Evolutionary conservation across 2,329 filamentous ascomycete genomes (phyloP), one percentile per base, ranked within the genome.

Genomic region (Colletotrichum costaricense): DNA sequence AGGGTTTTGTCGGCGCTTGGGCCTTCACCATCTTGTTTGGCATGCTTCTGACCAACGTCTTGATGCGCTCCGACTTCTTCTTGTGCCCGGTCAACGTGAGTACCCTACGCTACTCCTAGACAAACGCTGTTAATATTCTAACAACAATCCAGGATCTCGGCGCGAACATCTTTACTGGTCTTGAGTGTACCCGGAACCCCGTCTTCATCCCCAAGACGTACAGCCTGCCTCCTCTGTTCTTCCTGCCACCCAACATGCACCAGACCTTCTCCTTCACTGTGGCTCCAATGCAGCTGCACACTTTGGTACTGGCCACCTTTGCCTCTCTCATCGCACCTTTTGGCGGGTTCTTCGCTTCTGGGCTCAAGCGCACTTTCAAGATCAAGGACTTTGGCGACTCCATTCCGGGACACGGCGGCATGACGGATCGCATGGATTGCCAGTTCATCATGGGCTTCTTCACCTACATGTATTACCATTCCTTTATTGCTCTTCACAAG

Each of bases 401-500:
- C 1, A 99, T 99, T 78, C 97, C 97, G 1, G 97, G 97, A 26
- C 97, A 99, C 79, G 97, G 97, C 74, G 97, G 97, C 78, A 98
- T 99, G 86, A 99, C 97, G 19, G 97, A 99, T 82, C 94, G 97
- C 75, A 98, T 99, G 96, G 97, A 99, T 81, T 99, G 97, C 83
- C 97, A 99, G 81, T 99, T 99, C 86, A 98, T 98, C 86, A 99
- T 99, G 97, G 97, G 97, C 9, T 97, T 98, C 84, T 98, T 99
- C 79, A 91, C 96, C 19, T 98, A 95, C 86, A 95, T 99, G 90
- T 99, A 99, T 86, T 99, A 97, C 85, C 95, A 98, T 82, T 97
- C 94, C 80, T 99, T 99, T 82, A 96, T 99, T 79, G 95, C 95
- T 4, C 88, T 95, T 7, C 92, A 98, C 87, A 95, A 96, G 83